Base-by-base conservation (phyloP, 2,329 filamentous ascomycete species). In the Helotiales sp. region DNA sequence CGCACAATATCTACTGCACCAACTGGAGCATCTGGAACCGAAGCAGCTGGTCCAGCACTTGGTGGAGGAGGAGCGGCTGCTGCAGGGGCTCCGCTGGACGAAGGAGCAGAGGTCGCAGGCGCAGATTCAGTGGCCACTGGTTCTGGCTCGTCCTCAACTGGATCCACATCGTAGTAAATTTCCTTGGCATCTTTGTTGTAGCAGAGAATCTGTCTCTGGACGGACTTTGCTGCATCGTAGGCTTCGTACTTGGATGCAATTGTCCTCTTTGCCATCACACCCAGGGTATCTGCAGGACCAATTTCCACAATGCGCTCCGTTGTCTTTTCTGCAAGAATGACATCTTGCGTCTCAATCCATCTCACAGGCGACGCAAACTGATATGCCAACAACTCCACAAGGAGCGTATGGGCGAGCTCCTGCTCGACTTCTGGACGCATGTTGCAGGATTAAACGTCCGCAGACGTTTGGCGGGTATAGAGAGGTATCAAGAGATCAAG, bases 341-440 rank as follows among this genome's bases (percentile, higher is more conserved):
- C 96, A 95, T 99, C 96, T 83, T 99, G 96, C 64, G 96, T 99
- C 84, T 99, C 96, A 82, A 99, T 99, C 96, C 96, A 99, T 89
- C 96, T 91, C 76, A 99, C 96, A 60, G 96, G 96, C 63, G 95
- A 98, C 76, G 96, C 96, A 81, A 99, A 99, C 80, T 99, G 96
- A 83, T 98, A 99, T 85, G 96, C 96, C 75, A 99, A 89, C 72
- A 99, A 92, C 89, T 99, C 96, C 73, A 99, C 93, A 79, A 99
- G 92, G 82, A 99, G 89, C 74, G 95, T 98, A 83, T 99, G 95
- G 78, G 96, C 92, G 81, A 99, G 92, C 86, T 99, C 96, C 84
- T 99, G 96, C 89, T 99, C 95, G 82, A 98, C 87, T 88, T 99
- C 96, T 81, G 96, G 96, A 86, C 93, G 93, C 95, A 98, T 98